phyloP scores from a whole-genome alignment of 805 yeast species.

The Brettanomyces custersianus region DNA sequence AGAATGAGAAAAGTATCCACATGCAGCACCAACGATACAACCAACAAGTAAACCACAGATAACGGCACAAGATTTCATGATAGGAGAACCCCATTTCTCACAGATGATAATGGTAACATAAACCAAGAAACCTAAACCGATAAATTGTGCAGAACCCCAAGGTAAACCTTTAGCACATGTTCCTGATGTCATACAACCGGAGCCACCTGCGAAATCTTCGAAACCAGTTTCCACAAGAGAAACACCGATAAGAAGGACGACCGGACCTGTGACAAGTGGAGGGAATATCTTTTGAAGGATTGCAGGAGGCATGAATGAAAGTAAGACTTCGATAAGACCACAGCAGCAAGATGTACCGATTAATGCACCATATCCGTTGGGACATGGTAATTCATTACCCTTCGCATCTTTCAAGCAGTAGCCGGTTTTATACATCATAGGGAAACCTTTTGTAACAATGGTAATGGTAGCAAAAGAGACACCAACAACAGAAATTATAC shows the following conservation, averaged over 20 bases:
- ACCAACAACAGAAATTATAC: slow-evolving; percentile 83
- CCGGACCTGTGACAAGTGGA: slow-evolving; percentile 89
- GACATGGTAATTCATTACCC: slow-evolving; percentile 70
- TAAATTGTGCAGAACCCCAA: slow-evolving; percentile 83
- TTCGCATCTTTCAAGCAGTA: slow-evolving; percentile 52
- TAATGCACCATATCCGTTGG: slow-evolving; percentile 84
- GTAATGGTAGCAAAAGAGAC: slow-evolving; percentile 85
- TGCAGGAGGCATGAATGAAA: slow-evolving; percentile 73
- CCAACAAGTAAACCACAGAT: slow-evolving; percentile 78
- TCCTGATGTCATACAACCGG: slow-evolving; percentile 39
- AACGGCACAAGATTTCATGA: slow-evolving; percentile 91
- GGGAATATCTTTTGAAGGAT: slow-evolving; percentile 70
- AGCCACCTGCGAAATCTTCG: slow-evolving; percentile 83
- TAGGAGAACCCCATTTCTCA: slow-evolving; percentile 89
- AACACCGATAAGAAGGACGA: slow-evolving; percentile 76
- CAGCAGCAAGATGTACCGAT: slow-evolving; percentile 75
- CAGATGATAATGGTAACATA: slow-evolving; percentile 62
- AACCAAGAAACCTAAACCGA: slow-evolving; percentile 84
- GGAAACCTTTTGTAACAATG: slow-evolving; percentile 66
- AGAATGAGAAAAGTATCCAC: slow-evolving; percentile 62
- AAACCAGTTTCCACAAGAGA: slow-evolving; percentile 64
- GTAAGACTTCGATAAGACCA: slow-evolving; percentile 60
- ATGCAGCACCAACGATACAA: slow-evolving; percentile 87
- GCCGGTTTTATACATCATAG: slow-evolving; percentile 72
- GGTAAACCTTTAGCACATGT: slow-evolving; percentile 43